Percentiles rank a stretch among this genome's conserved stretches.
Conservation (phyloP, 495 filamentous ascomycete species). For the Rhypophila decipiens region DNA sequence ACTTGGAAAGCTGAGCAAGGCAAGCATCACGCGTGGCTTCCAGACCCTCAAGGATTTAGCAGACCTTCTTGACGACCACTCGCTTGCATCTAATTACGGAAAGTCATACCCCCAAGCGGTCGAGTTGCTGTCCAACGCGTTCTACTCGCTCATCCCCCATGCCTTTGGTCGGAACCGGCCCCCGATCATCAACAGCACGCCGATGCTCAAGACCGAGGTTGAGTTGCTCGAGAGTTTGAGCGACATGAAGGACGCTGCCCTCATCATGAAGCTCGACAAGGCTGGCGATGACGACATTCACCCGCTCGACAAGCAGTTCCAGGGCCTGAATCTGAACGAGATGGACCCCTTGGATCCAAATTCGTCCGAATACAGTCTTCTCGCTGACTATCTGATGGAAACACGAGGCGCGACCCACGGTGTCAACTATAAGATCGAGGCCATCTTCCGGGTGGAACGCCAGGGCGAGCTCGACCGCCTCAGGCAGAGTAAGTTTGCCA, state of each 20-base stretch:
- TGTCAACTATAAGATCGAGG: slow-evolving; percentile 53
- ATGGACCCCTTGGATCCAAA: slow-evolving; percentile 60
- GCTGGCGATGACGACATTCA: slow-evolving; percentile 46
- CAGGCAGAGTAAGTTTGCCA: slow-evolving; percentile 41
- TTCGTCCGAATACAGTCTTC: slow-evolving; percentile 55
- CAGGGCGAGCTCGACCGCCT: slow-evolving; percentile 68
- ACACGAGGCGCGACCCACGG: slow-evolving; percentile 59
- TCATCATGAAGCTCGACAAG: slow-evolving; percentile 64
- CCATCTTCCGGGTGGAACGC: slow-evolving; percentile 79
- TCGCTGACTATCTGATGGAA: slow-evolving; percentile 60
- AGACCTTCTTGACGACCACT: slow-evolving; percentile 47
- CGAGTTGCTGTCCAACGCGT: slow-evolving; percentile 62
- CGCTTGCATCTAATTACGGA: slow-evolving; percentile 36
- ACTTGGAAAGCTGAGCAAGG: slow-evolving; percentile 74
- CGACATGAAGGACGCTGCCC: slow-evolving; percentile 75
- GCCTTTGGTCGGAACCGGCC: slow-evolving; percentile 68
- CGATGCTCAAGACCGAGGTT: slow-evolving; percentile 63
- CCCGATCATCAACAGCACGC: slow-evolving; percentile 50
- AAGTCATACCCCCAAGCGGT: slow-evolving; percentile 33
- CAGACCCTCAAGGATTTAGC: slow-evolving; percentile 67
- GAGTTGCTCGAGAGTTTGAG: slow-evolving; percentile 68
- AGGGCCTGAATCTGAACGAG: slow-evolving; percentile 63
- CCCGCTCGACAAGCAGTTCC: slow-evolving; percentile 62
- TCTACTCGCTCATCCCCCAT: slow-evolving; percentile 79
- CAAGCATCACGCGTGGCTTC: slow-evolving; percentile 65